Evolutionary conservation across 2,329 filamentous ascomycete genomes (phyloP).

Genomic region (Trichoderma guizhouense): DNA sequence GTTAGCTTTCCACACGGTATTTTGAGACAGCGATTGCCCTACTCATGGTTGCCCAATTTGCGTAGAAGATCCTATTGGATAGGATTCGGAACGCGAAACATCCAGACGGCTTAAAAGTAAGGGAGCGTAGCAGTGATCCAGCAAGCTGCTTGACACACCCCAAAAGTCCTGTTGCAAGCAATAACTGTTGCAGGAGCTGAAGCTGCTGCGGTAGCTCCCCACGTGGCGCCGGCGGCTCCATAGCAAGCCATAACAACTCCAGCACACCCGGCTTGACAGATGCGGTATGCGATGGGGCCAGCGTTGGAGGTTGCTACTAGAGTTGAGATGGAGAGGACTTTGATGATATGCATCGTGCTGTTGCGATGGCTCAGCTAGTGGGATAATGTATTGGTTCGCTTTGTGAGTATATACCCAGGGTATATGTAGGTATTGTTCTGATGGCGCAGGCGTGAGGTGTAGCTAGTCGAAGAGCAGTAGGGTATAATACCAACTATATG

Average conservation of each 20-base stretch:
- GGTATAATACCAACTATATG: too few species aligned
- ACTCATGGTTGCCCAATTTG: background rate
- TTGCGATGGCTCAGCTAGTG: background rate
- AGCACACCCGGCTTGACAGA: constrained; percentile 44
- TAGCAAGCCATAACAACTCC: constrained; percentile 44
- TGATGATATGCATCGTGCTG: background rate
- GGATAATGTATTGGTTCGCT: background rate
- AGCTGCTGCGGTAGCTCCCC: constrained; percentile 35
- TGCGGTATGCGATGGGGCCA: constrained; percentile 4
- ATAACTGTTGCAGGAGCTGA: constrained; percentile 37
- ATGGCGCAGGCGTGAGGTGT: too few species aligned
- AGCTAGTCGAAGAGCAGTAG: too few species aligned
- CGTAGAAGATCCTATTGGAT: background rate
- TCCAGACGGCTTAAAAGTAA: background rate
- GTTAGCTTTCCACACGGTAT: background rate
- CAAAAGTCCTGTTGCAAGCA: constrained; percentile 42
- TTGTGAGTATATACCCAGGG: too few species aligned
- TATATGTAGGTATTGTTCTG: too few species aligned
- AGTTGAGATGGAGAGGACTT: background rate
- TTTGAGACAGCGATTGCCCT: background rate
- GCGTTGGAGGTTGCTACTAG: background rate
- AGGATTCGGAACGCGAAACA: too few species aligned
- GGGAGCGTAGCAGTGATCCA: background rate
- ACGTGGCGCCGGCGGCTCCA: constrained; percentile 40
- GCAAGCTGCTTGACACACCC: constrained; percentile 22